Evolutionary conservation across 225 moss, liverwort and hornwort genomes (phyloP).

Genomic region (Asterella californica): DNA sequence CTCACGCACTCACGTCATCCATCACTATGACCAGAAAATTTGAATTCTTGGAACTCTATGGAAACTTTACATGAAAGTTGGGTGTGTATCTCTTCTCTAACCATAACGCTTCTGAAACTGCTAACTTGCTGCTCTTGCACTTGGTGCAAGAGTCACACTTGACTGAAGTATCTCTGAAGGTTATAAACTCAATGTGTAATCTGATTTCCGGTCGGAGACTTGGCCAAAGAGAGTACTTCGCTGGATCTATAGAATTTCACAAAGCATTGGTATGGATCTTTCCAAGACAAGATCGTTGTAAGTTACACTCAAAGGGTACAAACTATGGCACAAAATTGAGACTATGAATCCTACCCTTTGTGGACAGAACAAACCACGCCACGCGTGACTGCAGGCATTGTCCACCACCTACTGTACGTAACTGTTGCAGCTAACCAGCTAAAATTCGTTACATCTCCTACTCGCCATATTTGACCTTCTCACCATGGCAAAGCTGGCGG

Average conservation of each 20-base stretch:
- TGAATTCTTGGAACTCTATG: background rate
- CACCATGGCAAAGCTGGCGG: constrained; percentile 91
- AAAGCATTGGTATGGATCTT: constrained; percentile 14
- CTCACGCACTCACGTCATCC: background rate
- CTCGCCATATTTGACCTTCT: constrained; percentile 88
- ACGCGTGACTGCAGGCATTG: constrained; percentile 1
- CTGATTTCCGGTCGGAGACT: background rate
- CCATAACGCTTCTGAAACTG: background rate
- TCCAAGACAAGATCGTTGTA: constrained; percentile 21
- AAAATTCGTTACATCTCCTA: constrained; percentile 42
- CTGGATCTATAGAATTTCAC: constrained; percentile 7
- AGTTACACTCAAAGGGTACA: constrained; percentile 27
- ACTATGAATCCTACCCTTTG: constrained; percentile 25
- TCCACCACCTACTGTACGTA: constrained; percentile 9
- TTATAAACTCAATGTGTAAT: background rate
- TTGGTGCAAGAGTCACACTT: background rate
- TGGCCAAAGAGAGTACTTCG: constrained; percentile 6
- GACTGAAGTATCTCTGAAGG: constrained; percentile 5
- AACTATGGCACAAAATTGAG: constrained; percentile 33
- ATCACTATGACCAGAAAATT: background rate
- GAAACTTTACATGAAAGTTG: constrained; percentile 13
- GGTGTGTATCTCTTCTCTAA: constrained; percentile 9
- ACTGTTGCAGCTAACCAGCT: constrained; percentile 20
- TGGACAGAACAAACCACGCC: constrained; percentile 22
- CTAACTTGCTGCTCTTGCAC: constrained; percentile 5